Conservation (phyloP, 2,329 filamentous ascomycete genomes). For the Colletotrichum destructivum region DNA sequence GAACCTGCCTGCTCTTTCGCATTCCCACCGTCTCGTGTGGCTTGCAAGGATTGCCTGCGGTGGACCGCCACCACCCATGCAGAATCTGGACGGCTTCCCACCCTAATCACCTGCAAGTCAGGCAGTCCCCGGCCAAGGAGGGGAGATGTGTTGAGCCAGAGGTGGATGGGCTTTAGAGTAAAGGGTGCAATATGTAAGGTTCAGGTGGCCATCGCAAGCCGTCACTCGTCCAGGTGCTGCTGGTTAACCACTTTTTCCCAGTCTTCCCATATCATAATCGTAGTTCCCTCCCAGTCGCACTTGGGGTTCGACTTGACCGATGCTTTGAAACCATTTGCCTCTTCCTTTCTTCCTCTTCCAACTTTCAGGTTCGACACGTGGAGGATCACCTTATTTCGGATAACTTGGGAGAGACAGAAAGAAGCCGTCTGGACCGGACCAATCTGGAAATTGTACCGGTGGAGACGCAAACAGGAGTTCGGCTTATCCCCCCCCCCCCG, state of each 20-base stretch:
- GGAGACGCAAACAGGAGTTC: constrained; percentile 39
- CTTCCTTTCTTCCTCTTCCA: constrained; percentile 17
- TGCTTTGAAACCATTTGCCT: not conserved
- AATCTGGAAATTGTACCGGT: constrained; percentile 31
- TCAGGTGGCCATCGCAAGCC: constrained; percentile 41
- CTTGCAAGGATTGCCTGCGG: constrained; percentile 39
- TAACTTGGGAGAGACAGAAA: constrained; percentile 6
- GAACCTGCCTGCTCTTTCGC: constrained; percentile 21
- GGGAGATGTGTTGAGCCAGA: constrained; percentile 28
- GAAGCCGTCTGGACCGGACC: constrained; percentile 29
- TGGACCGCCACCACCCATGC: constrained; percentile 38
- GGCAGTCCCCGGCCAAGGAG: constrained; percentile 39
- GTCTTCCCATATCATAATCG: constrained; percentile 35
- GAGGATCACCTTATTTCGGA: constrained; percentile 26
- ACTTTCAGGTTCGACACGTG: constrained; percentile 39
- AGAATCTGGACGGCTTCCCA: constrained; percentile 43
- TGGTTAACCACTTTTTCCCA: constrained; percentile 33
- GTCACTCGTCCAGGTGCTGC: constrained; percentile 35
- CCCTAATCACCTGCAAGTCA: constrained; percentile 43
- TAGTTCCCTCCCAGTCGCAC: constrained; percentile 23
- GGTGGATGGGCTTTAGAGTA: constrained; percentile 39
- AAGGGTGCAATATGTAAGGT: constrained; percentile 41
- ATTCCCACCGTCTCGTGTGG: constrained; percentile 41
- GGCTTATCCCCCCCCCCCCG: constrained; percentile 7
- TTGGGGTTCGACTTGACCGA: constrained; percentile 3